A percentile compares a stretch with the other conserved stretches of the same genome.
Evolutionary conservation across 768 basidiomycete genomes (phyloP).

Genomic region (Boletus reticulatus): DNA sequence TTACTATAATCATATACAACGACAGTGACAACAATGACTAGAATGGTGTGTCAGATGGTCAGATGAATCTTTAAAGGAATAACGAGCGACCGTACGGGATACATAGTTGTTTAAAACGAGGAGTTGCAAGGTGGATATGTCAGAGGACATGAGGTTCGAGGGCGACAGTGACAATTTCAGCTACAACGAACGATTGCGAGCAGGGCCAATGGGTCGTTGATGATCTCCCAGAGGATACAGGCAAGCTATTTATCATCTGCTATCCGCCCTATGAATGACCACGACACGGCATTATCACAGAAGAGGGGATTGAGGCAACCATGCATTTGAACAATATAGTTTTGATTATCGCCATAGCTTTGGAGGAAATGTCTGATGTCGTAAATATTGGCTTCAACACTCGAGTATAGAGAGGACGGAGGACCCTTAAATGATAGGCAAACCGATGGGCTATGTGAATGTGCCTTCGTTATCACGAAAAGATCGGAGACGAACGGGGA

Average conservation of each 20-base stretch:
- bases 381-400: too few relatives aligned
- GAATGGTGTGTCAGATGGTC: neutral
- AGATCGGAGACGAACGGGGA: too few relatives aligned
- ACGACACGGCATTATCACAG: too few relatives aligned
- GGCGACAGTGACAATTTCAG: too few relatives aligned
- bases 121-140: neutral
- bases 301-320: too few relatives aligned
- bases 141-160: neutral
- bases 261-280: neutral
- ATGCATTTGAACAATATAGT: too few relatives aligned
- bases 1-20: neutral
- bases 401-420: too few relatives aligned
- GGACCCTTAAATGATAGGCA: too few relatives aligned
- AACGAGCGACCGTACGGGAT: neutral
- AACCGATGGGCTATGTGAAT: too few relatives aligned
- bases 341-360: too few relatives aligned
- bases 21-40: neutral
- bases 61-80: neutral
- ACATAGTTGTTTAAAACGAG: neutral
- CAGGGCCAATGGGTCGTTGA: neutral
- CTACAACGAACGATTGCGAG: neutral
- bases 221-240: neutral
- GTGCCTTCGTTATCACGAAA: too few relatives aligned
- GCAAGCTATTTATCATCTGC: neutral
- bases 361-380: too few relatives aligned